Conservation (phyloP, 495 filamentous ascomycete species). For the Aspergillus mulundensis region DNA sequence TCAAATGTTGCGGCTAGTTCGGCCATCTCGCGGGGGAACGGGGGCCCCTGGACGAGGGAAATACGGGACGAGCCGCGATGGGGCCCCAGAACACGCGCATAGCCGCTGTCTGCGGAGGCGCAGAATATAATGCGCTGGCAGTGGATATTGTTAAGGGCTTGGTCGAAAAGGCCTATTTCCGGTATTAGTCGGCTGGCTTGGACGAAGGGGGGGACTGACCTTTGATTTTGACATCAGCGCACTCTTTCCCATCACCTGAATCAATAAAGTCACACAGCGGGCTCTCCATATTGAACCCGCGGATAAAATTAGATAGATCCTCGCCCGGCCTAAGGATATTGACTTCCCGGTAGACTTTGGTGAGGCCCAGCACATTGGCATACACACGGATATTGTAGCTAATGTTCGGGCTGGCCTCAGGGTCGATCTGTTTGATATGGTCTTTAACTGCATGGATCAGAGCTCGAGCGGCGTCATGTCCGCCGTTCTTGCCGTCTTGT, state of each 20-base stretch:
- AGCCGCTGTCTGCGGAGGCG: conserved; percentile 29
- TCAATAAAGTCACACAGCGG: conserved; percentile 30
- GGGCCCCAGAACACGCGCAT: conserved; percentile 25
- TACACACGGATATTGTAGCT: conserved; percentile 26
- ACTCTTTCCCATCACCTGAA: conserved; percentile 32
- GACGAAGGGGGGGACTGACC: conserved; percentile 13
- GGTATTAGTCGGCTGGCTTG: too few species aligned
- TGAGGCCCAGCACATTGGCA: conserved; percentile 28
- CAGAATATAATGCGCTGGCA: conserved; percentile 27
- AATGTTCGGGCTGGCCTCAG: conserved; percentile 11
- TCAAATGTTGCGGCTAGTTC: conserved; percentile 17
- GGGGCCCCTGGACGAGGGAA: conserved; percentile 24
- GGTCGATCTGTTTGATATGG: conserved; percentile 7
- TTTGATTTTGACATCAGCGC: conserved; percentile 29
- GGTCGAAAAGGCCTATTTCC: conserved; percentile 17
- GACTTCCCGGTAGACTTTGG: conserved; percentile 21
- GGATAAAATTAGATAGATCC: conserved; percentile 21
- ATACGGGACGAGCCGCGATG: conserved; percentile 20
- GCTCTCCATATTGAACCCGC: conserved; percentile 30
- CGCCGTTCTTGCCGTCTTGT: conserved; percentile 20
- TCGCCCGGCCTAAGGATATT: conserved; percentile 11
- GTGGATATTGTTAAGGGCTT: conserved; percentile 23
- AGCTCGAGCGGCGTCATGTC: conserved; percentile 17
- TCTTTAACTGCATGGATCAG: conserved; percentile 16
- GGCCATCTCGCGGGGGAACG: conserved; percentile 24